Evolutionary conservation across 1,284 basidiomycete genomes (phyloP), one percentile per base, ranked within the genome.

Genomic region (Ustilago nuda): DNA sequence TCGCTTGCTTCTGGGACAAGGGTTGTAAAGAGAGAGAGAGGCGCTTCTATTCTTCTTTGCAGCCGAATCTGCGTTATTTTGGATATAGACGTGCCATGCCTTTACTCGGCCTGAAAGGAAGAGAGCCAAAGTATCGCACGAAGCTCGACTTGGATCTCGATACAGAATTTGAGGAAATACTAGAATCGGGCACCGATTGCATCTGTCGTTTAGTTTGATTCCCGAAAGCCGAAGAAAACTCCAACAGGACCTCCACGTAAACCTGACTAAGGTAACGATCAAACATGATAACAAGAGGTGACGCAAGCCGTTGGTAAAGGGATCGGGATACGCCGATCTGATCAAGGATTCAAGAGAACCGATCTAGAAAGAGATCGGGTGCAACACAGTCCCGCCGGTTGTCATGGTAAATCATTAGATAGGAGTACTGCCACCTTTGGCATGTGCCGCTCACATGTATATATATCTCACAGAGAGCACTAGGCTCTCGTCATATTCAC

Each of bases 21-120:
- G 66, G 66, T 69, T 45, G 41, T 6, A 11, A 4, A 37, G 36
- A 37, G 36, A 37, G 36, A 37, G 36, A 37, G 36, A 37, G 36
- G 37, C 8, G 33, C 41, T 45, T 45, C 41, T 19, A 45, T 8
- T 15, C 15, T 35, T 36, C 13, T 58, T 39, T 15, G 23, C 27
- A 60, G 51, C 51, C 56, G 51, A 54, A 59, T 66, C 53, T 50
- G 37, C 64, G 56, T 9, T 55, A 45, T 61, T 27, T 27, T 27
- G 23, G 23, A 58, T 58, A 61, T 56, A 52, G 32, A 32, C 7
- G 23, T 23, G 23, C 45, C 27, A 8, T 6, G 4, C 9, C 17
- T 52, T 52, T 33, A 39, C 13, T 54, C 36, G 53, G 53, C 53
- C 53, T 27, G 17, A 23, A 54, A 6, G 8, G 11, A 9, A 4